Evolutionary conservation across 1,284 basidiomycete genomes (phyloP).

Genomic region (Neonothopanus nambi): DNA sequence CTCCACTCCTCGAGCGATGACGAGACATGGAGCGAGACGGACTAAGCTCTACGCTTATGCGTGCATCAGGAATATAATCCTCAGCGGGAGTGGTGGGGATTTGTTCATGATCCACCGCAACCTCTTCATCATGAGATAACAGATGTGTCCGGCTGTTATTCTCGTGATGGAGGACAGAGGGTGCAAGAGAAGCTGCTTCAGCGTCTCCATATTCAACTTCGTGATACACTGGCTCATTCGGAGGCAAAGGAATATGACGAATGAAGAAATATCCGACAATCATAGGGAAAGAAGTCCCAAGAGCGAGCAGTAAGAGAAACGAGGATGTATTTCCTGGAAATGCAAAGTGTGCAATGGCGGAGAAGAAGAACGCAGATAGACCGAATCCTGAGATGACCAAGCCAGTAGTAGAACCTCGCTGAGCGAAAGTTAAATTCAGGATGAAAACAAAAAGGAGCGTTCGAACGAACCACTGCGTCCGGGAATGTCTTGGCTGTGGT

Average conservation of each 20-base stretch:
- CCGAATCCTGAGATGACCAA: slow-evolving; percentile 83
- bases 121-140: slow-evolving; percentile 21
- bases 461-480: slow-evolving; percentile 42
- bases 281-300: slow-evolving; percentile 73
- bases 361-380: slow-evolving; percentile 81
- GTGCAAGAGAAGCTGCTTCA: slow-evolving; percentile 16
- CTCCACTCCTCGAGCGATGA: slow-evolving; percentile 8
- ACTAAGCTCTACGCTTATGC: slow-evolving; percentile 13
- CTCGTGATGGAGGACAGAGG: slow-evolving; percentile 15
- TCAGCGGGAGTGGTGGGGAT: slow-evolving; percentile 15
- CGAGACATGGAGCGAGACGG: slow-evolving; percentile 7
- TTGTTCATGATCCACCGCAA: slow-evolving; percentile 17
- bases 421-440: background rate
- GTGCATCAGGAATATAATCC: slow-evolving; percentile 6
- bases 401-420: slow-evolving; percentile 73
- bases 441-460: background rate
- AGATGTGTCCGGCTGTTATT: slow-evolving; percentile 20
- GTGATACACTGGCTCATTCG: slow-evolving; percentile 16
- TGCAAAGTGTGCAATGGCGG: slow-evolving; percentile 60
- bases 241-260: slow-evolving; percentile 53
- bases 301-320: slow-evolving; percentile 67
- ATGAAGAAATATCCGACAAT: slow-evolving; percentile 66
- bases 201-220: slow-evolving; percentile 18
- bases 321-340: slow-evolving; percentile 74
- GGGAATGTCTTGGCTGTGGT: slow-evolving; percentile 68